Base-by-base conservation (phyloP, 2,329 filamentous ascomycete genomes). In the Juglanconis juglandina region DNA sequence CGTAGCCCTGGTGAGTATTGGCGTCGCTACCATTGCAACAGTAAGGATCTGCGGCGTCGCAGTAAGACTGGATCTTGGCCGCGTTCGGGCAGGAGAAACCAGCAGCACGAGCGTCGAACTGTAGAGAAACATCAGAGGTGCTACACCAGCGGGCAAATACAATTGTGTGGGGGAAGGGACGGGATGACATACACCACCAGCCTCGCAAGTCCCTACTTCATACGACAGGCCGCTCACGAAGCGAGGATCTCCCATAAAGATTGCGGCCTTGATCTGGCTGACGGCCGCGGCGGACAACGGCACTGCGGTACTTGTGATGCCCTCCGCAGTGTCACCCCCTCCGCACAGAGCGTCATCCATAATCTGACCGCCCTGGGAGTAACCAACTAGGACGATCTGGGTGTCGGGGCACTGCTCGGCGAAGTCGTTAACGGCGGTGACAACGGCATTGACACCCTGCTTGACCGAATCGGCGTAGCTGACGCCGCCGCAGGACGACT, bases 201-300 rank as follows among this genome's bases (percentile, higher is more conserved):
- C 81, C 41, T 67, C 72, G 74, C 84, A 87, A 8, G 83, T 86
- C 11, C 86, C 86, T 42, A 87, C 82, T 56, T 84, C 79, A 68
- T 87, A 88, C 0, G 83, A 69, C 37, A 86, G 71, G 0, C 84
- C 85, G 5, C 73, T 70, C 6, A 78, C 74, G 66, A 83, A 82
- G 60, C 85, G 77, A 3, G 87, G 87, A 66, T 87, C 81, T 6
- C 86, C 87, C 79, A 88, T 83, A 69, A 87, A 83, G 65, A 89
- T 87, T 11, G 80, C 84, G 0, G 83, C 87, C 71, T 86, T 87
- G 66, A 89, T 81, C 68, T 80, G 79, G 3, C 72, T 73, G 7
- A 86, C 71, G 3, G 84, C 81, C 5, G 73, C 76, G 0, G 77
- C 73, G 2, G 74, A 75, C 4, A 83, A 70, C 2, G 73, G 73